These are phyloP conservation scores for Clitopilus passeckerianus DNA, from an alignment of 768 basidiomycete genomes.

Conservation along the genomic window DNA sequence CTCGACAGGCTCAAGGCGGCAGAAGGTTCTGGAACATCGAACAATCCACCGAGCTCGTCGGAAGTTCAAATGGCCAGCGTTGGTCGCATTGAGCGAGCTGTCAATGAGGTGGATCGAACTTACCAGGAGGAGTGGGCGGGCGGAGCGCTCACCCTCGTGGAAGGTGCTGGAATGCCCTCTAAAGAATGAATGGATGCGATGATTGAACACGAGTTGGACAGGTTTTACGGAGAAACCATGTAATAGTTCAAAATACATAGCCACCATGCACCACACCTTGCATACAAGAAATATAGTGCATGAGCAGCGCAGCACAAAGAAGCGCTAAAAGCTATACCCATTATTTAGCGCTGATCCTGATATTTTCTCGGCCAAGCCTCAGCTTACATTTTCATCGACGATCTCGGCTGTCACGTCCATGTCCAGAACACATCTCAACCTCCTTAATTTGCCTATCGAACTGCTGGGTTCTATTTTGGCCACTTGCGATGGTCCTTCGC, in stretches of 20 bases:
- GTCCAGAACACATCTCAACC: not conserved
- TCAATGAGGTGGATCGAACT: slow-evolving; percentile 21
- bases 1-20: slow-evolving; percentile 49
- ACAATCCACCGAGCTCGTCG: not conserved
- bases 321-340: no score
- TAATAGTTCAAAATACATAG: no score
- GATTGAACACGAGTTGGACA: no score
- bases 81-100: slow-evolving; percentile 42
- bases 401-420: not conserved
- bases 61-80: slow-evolving; percentile 26
- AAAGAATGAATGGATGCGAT: no score
- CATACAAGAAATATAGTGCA: no score
- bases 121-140: slow-evolving; percentile 15
- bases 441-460: not conserved
- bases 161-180: slow-evolving; percentile 30
- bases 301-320: no score
- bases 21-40: slow-evolving; percentile 24
- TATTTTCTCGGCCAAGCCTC: no score
- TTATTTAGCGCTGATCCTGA: no score
- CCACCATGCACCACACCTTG: no score
- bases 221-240: no score
- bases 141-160: slow-evolving; percentile 43
- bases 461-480: not conserved
- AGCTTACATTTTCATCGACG: not conserved
- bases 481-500: not conserved